Conservation (phyloP, 331 rosid species). For the Pyrus hybrid region DNA sequence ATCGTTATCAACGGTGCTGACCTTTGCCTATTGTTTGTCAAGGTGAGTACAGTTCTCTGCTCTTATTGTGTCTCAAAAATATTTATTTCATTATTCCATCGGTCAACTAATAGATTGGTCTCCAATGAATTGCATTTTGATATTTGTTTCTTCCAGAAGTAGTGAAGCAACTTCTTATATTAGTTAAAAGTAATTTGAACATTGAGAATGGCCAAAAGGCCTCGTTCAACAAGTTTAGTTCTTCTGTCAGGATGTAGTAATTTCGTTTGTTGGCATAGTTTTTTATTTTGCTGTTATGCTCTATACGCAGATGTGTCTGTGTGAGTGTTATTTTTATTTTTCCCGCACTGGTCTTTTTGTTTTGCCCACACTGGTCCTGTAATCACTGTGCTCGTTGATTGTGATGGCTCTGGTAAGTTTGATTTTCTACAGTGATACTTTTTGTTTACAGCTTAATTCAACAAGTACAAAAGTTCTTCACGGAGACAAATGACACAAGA, state of each 20-base stretch:
- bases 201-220: not conserved
- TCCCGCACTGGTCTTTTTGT: not conserved
- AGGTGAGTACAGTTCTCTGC: constrained; percentile 33
- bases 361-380: not conserved
- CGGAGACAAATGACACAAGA: constrained; percentile 69
- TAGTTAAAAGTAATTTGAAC: not conserved
- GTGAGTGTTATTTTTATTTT: not conserved
- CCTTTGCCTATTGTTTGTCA: constrained; percentile 79
- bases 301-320: not conserved
- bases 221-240: not conserved
- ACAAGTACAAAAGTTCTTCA: constrained; percentile 68
- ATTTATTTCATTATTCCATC: not conserved
- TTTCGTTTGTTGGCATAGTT: not conserved
- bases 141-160: not conserved
- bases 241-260: not conserved
- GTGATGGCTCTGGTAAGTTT: constrained; percentile 17
- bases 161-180: not conserved
- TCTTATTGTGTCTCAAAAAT: not conserved
- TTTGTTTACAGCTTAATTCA: constrained; percentile 79
- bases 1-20: constrained; percentile 78
- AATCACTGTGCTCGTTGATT: not conserved
- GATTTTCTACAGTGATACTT: constrained; percentile 14
- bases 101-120: not conserved
- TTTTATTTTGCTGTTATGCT: not conserved
- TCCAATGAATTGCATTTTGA: not conserved